Evolutionary conservation across 345 rosid genomes (phyloP).

Genomic region (Cochlearia excelsa): DNA sequence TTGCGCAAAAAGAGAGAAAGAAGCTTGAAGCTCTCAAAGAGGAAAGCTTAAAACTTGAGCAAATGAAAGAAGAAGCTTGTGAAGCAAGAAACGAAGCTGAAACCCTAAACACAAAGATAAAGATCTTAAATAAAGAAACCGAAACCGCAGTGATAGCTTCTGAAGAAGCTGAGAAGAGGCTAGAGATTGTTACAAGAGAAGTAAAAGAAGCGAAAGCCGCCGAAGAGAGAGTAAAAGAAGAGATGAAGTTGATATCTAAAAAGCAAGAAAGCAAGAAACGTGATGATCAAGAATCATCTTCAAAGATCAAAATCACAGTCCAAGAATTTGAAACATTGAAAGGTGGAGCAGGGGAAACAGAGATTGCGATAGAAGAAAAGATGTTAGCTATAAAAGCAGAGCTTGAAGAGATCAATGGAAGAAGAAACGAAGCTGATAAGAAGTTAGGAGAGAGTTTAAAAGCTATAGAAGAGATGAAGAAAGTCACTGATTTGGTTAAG

Average conservation of each 20-base stretch:
- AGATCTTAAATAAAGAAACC: constrained; percentile 47
- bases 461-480: too few species aligned
- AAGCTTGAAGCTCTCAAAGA: constrained; percentile 26
- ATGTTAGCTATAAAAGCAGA: constrained; percentile 37
- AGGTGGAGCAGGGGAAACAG: constrained; percentile 50
- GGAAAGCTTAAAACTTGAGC: constrained; percentile 37
- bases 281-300: too few species aligned
- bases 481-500: too few species aligned
- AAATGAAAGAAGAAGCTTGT: constrained; percentile 46
- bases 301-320: too few species aligned
- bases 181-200: constrained; percentile 10
- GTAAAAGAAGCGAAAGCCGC: constrained; percentile 55
- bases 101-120: constrained; percentile 39
- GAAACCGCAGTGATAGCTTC: constrained; percentile 36
- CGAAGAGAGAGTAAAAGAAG: constrained; percentile 48
- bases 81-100: constrained; percentile 51
- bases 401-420: too few species aligned
- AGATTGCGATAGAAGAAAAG: constrained; percentile 41
- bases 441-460: too few species aligned
- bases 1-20: not conserved
- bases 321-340: too few species aligned
- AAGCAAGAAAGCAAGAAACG: constrained; percentile 25
- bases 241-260: constrained; percentile 49
- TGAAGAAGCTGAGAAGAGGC: not conserved
- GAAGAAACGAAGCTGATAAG: too few species aligned